phyloP scores from a whole-genome alignment of 2,329 filamentous ascomycete species.

The Aspergillus ruber region DNA sequence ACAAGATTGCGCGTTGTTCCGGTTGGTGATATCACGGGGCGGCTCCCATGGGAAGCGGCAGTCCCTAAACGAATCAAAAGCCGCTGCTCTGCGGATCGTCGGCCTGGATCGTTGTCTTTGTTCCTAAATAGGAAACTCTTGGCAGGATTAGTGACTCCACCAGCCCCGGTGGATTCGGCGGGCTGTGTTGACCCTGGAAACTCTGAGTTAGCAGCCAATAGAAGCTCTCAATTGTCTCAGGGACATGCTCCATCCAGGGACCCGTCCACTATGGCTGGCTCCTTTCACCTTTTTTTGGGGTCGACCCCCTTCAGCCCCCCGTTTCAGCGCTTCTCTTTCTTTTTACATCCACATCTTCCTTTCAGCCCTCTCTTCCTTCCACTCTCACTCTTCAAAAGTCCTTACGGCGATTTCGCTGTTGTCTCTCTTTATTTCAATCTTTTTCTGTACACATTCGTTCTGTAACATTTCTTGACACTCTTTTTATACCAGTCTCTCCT shows the following conservation, averaged over 20 bases:
- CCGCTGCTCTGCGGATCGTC: neutral
- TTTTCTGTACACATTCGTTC: neutral
- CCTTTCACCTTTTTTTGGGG: too few relatives aligned
- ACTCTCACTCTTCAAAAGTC: neutral
- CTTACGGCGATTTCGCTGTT: neutral
- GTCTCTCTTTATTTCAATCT: neutral
- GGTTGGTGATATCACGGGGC: conserved; percentile 9
- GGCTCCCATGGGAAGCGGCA: neutral
- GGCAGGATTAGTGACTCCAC: neutral
- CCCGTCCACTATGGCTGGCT: too few relatives aligned
- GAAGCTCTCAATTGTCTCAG: neutral
- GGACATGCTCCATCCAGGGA: too few relatives aligned
- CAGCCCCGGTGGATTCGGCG: neutral
- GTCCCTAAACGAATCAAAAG: neutral
- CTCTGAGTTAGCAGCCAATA: neutral
- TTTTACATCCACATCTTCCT: neutral
- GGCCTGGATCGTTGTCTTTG: neutral
- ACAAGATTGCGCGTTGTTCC: conserved; percentile 15
- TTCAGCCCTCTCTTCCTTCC: neutral
- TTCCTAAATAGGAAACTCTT: neutral
- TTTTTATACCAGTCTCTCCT: neutral
- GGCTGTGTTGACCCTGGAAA: neutral
- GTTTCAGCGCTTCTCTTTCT: neutral
- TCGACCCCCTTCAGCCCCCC: too few relatives aligned
- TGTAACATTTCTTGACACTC: neutral